These are phyloP conservation scores for Deuterostichococcus epilithicus DNA, from an alignment of 139 green algal genomes.

Conservation along the genomic window DNA sequence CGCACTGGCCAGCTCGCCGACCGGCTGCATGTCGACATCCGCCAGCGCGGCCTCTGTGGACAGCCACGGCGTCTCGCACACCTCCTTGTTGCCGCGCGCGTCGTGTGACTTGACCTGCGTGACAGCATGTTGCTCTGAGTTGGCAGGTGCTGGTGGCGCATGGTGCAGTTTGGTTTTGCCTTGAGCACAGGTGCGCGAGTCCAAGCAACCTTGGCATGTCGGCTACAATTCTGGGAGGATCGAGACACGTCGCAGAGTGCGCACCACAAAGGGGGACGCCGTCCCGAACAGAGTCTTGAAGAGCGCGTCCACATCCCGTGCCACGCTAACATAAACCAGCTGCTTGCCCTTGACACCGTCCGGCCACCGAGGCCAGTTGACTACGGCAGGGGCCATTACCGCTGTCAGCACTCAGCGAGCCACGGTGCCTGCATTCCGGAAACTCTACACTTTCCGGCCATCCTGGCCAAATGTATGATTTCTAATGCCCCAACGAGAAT, in stretches of 20 bases:
- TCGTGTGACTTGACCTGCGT: slow-evolving; percentile 31
- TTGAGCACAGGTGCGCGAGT: background rate
- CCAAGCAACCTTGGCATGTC: background rate
- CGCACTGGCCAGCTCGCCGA: background rate
- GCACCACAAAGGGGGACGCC: slow-evolving; percentile 15
- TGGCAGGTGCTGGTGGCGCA: background rate
- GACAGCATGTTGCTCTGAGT: background rate
- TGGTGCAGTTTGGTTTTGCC: background rate
- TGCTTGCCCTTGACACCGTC: background rate
- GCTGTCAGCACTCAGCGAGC: too few species aligned
- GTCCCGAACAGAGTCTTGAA: slow-evolving; percentile 14
- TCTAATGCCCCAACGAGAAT: too few species aligned
- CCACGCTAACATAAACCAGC: slow-evolving; percentile 1
- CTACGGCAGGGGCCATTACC: too few species aligned
- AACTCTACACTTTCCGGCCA: too few species aligned
- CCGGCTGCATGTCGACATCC: slow-evolving; percentile 1
- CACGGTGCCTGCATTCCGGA: too few species aligned
- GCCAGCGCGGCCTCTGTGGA: slow-evolving; percentile 10
- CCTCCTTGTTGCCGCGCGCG: slow-evolving; percentile 31
- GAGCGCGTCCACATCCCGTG: slow-evolving; percentile 14
- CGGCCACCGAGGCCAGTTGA: background rate
- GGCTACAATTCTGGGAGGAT: background rate
- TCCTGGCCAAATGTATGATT: too few species aligned
- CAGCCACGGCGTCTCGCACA: slow-evolving; percentile 24
- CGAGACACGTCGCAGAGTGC: background rate